Evolutionary conservation across 805 yeast genomes (phyloP).

Genomic region (Candida boidinii): DNA sequence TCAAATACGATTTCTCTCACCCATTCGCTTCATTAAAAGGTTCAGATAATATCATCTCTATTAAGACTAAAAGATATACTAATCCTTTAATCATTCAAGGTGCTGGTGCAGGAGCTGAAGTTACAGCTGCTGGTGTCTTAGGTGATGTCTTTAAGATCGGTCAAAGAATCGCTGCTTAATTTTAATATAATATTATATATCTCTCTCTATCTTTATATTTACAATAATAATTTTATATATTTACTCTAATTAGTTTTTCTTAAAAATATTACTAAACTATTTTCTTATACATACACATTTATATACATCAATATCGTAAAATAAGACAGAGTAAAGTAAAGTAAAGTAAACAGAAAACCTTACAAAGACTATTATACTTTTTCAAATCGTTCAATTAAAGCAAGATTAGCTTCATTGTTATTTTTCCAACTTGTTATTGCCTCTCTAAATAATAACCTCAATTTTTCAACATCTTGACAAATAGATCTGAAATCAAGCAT

Average conservation of each 20-base stretch:
- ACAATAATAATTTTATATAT: too few relatives aligned
- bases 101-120: constrained; percentile 84
- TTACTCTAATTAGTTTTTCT: too few relatives aligned
- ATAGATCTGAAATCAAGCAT: constrained; percentile 60
- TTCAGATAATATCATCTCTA: constrained; percentile 90
- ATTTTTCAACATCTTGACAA: constrained; percentile 42
- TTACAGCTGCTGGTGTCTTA: constrained; percentile 74
- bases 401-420: constrained; percentile 22
- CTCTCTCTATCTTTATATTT: background rate
- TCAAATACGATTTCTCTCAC: constrained; percentile 78
- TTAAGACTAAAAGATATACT: constrained; percentile 84
- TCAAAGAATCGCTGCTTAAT: constrained; percentile 57
- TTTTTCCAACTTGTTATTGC: constrained; percentile 43
- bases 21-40: constrained; percentile 96
- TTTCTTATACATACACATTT: too few relatives aligned
- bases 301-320: too few relatives aligned
- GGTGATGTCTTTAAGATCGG: constrained; percentile 91
- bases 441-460: constrained; percentile 47
- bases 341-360: too few relatives aligned
- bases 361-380: too few relatives aligned
- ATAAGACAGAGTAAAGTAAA: too few relatives aligned
- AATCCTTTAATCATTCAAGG: constrained; percentile 96
- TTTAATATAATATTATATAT: background rate
- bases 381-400: constrained; percentile 18
- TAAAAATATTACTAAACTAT: too few relatives aligned